Evolutionary conservation across 192 early-diverging fungal species (phyloP), one percentile per base, ranked within the genome.

Genomic region (Coemansia sp.): DNA sequence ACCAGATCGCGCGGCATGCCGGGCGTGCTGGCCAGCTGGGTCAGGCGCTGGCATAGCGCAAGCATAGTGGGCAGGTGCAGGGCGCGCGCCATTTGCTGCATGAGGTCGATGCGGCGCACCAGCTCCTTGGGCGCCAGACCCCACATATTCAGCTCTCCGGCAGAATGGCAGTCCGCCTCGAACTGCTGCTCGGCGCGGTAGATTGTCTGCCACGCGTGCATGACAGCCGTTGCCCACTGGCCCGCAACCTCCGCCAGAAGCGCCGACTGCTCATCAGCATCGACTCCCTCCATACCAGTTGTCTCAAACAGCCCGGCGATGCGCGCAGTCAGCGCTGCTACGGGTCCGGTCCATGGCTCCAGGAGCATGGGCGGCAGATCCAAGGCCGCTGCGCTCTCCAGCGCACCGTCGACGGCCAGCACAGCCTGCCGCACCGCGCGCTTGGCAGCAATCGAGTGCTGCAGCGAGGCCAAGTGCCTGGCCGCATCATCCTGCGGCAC

Each of bases 191-290:
- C 73, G n/a, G 79, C 79, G 7, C n/a, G 49, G 39, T 56, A 22
- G 14, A 82, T 66, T 1, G 65, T 51, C 59, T 82, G 79, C 79
- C 79, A 82, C 36, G 65, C 73, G 58, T 71, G 54, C 79, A 82
- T 72, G 15, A 76, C 73, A 2, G 68, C 74, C 0, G 74, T 82
- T 0, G 60, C 63, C 79, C 73, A 74, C 59, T 68, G 73, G 6
- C 66, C 79, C 6, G 70, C 68, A 2, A 66, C 40, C 7, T 51
- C 69, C 2, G 78, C 77, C 46, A 67, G 15, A 5, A 42, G 25
- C n/a, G 14, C 19, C 15, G 29, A 14, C 14, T 25, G 4, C 12
- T 62, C 47, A 1, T 3, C 49, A 17, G 6, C 0, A 9, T 9
- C 43, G 53, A 8, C 37, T 7, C 54, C 19, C 9, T 35, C 35